These are phyloP conservation scores for Orbilia oligospora DNA, from an alignment of 2,329 filamentous ascomycete species.

Conservation along the genomic window DNA sequence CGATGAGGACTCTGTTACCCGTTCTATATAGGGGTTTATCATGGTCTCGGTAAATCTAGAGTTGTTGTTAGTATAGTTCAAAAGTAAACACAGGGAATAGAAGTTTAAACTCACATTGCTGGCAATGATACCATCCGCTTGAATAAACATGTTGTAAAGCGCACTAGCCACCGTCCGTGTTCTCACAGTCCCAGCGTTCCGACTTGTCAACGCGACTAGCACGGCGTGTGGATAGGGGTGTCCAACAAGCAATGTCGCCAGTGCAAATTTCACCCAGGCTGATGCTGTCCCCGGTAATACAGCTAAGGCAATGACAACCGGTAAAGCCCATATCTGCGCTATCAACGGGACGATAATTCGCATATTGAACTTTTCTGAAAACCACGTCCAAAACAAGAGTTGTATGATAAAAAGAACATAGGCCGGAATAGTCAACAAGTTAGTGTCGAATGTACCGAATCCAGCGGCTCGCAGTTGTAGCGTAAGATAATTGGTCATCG, in stretches of 20 bases:
- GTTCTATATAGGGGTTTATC: conserved; percentile 72
- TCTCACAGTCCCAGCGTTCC: conserved; percentile 76
- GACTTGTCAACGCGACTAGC: conserved; percentile 74
- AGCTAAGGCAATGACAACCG: conserved; percentile 72
- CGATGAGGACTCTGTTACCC: conserved; percentile 73
- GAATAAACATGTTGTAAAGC: conserved; percentile 74
- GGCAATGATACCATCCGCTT: conserved; percentile 68
- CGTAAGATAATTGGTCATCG: conserved; percentile 73
- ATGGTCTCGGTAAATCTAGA: conserved; percentile 71
- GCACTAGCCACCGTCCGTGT: conserved; percentile 76
- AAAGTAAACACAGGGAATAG: conserved; percentile 15
- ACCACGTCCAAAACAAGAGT: conserved; percentile 71
- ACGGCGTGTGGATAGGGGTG: conserved; percentile 75
- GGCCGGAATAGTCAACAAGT: conserved; percentile 75
- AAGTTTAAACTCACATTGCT: conserved; percentile 67
- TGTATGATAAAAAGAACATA: conserved; percentile 71
- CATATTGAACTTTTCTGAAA: conserved; percentile 70
- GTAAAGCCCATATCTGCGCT: conserved; percentile 74
- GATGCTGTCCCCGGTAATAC: conserved; percentile 66
- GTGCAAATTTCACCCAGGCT: conserved; percentile 71
- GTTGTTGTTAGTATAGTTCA: not conserved
- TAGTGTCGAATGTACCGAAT: conserved; percentile 75
- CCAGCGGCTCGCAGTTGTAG: conserved; percentile 73
- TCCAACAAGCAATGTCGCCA: conserved; percentile 70
- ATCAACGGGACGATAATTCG: conserved; percentile 71